A percentile compares a stretch with the other conserved stretches of the same genome.
Conservation (phyloP, 2,329 filamentous ascomycete genomes). For the Rutstroemia sp. region DNA sequence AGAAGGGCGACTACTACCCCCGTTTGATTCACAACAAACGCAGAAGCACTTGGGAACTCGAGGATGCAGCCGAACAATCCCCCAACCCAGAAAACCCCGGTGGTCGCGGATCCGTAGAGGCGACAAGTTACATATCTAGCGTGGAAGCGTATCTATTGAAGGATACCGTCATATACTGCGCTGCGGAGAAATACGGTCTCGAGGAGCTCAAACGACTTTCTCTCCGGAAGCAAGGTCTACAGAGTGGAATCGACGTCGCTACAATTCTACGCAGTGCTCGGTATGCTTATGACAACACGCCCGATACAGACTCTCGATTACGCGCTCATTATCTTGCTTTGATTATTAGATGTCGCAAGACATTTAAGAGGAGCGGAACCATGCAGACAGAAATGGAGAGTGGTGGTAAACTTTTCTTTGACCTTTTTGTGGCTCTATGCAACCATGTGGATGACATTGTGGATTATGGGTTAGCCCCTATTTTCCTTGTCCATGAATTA, state of each 20-base stretch:
- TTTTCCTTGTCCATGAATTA: conserved; percentile 6
- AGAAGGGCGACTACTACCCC: conserved; percentile 50
- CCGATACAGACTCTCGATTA: conserved; percentile 83
- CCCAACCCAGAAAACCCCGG: conserved; percentile 48
- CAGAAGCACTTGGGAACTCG: conserved; percentile 82
- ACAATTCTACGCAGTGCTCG: conserved; percentile 88
- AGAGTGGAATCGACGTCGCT: conserved; percentile 84
- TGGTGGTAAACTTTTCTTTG: conserved; percentile 90
- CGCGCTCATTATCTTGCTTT: conserved; percentile 95
- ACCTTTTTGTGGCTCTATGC: conserved; percentile 96
- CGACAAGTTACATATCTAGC: conserved; percentile 71
- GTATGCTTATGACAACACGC: conserved; percentile 93
- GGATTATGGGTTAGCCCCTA: conserved; percentile 53
- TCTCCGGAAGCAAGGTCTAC: conserved; percentile 85
- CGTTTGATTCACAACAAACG: conserved; percentile 81
- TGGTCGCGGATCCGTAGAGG: conserved; percentile 58
- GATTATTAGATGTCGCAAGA: conserved; percentile 95
- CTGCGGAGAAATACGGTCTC: conserved; percentile 82
- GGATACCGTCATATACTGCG: conserved; percentile 92
- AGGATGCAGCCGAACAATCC: conserved; percentile 54
- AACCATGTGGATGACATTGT: conserved; percentile 96
- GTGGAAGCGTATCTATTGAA: conserved; percentile 72
- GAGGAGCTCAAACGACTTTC: conserved; percentile 87
- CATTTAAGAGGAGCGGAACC: conserved; percentile 95
- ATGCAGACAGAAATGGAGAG: conserved; percentile 99